Conservation (phyloP, 176 grass and related monocot species). For the Hordeum marinum region DNA sequence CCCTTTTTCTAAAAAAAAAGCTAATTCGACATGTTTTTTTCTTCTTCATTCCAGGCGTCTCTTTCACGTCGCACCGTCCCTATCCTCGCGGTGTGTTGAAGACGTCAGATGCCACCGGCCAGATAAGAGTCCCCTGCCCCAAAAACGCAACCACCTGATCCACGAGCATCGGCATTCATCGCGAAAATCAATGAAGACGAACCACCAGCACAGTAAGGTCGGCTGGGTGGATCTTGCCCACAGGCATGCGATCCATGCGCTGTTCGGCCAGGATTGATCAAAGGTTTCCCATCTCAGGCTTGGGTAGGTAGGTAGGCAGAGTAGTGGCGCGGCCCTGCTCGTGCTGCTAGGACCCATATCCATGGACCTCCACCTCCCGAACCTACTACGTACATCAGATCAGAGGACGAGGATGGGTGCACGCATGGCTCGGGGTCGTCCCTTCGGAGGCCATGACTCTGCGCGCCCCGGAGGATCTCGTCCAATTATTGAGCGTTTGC, state of each 20-base stretch:
- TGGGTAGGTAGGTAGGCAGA: slow-evolving; percentile 5
- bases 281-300: not conserved
- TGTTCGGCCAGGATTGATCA: slow-evolving; percentile 1
- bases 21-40: too few species aligned
- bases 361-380: not conserved
- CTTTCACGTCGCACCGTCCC: not conserved
- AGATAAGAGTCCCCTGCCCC: not conserved
- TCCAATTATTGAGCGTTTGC: not conserved
- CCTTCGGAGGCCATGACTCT: too few species aligned
- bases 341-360: slow-evolving; percentile 2
- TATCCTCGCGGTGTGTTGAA: not conserved
- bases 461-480: not conserved
- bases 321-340: not conserved
- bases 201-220: not conserved
- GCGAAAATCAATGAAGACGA: not conserved
- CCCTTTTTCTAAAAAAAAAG: too few species aligned
- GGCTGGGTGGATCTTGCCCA: not conserved
- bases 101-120: not conserved
- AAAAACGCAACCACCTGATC: not conserved
- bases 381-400: not conserved
- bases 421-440: not conserved
- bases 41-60: too few species aligned
- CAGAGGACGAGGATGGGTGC: slow-evolving; percentile 7
- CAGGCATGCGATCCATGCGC: not conserved
- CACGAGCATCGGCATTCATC: not conserved